Evolutionary conservation across 345 rosid genomes (phyloP).

Genomic region (Litchi chinensis): DNA sequence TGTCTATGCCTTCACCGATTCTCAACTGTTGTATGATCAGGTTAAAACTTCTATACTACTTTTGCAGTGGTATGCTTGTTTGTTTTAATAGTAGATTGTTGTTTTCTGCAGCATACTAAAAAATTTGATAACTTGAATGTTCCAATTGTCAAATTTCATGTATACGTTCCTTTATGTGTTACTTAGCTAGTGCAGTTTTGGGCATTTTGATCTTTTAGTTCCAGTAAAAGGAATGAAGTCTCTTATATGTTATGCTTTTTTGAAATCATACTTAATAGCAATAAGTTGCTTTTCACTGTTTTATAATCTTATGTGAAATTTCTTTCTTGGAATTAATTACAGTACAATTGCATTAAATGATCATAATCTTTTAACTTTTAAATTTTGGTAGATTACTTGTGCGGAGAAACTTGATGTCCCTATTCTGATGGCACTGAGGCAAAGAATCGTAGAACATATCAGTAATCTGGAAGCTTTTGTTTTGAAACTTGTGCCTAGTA

Average conservation of each 20-base stretch:
- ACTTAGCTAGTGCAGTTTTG: not conserved
- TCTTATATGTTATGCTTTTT: not conserved
- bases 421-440: slow-evolving; percentile 70
- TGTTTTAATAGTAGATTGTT: no score
- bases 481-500: slow-evolving; percentile 57
- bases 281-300: not conserved
- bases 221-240: not conserved
- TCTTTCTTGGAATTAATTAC: not conserved
- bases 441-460: slow-evolving; percentile 69
- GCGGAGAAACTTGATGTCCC: slow-evolving; percentile 70
- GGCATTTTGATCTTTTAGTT: not conserved
- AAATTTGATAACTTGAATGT: no score
- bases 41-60: slow-evolving; percentile 25
- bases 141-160: no score
- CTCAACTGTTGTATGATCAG: slow-evolving; percentile 66
- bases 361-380: slow-evolving; percentile 5
- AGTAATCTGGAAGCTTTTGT: slow-evolving; percentile 65
- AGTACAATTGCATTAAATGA: not conserved
- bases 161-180: no score
- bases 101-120: no score
- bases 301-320: not conserved
- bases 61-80: no score
- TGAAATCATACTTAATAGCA: not conserved
- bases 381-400: slow-evolving; percentile 51
- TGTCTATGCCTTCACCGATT: slow-evolving; percentile 82